Evolutionary conservation across 2,329 filamentous ascomycete genomes (phyloP).

Genomic region (Tolypocladium cylindrosporum): DNA sequence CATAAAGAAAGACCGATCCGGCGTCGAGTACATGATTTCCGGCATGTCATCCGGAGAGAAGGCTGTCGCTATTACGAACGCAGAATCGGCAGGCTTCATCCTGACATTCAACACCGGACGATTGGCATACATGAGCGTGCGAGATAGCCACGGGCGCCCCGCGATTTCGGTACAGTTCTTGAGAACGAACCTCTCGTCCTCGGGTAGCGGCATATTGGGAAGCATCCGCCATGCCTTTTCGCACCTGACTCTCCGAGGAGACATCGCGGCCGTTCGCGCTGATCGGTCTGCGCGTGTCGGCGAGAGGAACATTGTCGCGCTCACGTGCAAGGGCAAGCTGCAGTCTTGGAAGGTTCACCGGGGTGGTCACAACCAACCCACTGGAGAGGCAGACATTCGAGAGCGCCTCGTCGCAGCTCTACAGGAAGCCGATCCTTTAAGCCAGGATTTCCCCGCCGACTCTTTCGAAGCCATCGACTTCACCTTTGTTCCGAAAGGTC

Average conservation of each 20-base stretch:
- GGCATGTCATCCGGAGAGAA: conserved; percentile 72
- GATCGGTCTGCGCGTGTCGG: conserved; percentile 63
- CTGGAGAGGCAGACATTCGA: conserved; percentile 61
- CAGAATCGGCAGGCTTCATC: conserved; percentile 78
- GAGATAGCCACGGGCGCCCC: conserved; percentile 80
- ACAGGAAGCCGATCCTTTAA: conserved; percentile 39
- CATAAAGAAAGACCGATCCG: conserved; percentile 70
- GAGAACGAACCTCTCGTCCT: conserved; percentile 46
- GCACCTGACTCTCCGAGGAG: conserved; percentile 59
- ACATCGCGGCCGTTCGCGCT: conserved; percentile 71
- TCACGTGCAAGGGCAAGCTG: conserved; percentile 66
- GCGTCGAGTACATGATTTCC: conserved; percentile 64
- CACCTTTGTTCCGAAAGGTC: conserved; percentile 50
- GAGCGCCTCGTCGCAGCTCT: conserved; percentile 54
- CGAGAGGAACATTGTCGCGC: conserved; percentile 74
- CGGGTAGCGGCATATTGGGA: conserved; percentile 62
- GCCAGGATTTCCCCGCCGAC: conserved; percentile 39
- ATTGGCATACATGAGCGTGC: conserved; percentile 74
- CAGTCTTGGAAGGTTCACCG: conserved; percentile 85
- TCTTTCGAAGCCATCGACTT: conserved; percentile 74
- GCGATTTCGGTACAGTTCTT: conserved; percentile 71
- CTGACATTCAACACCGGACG: conserved; percentile 78
- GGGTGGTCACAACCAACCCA: conserved; percentile 69
- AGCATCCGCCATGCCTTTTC: conserved; percentile 70
- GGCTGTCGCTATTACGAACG: conserved; percentile 67